Base-by-base conservation (phyloP, 225 moss, liverwort and hornwort genomes). In the Pseudoscleropodium purum region DNA sequence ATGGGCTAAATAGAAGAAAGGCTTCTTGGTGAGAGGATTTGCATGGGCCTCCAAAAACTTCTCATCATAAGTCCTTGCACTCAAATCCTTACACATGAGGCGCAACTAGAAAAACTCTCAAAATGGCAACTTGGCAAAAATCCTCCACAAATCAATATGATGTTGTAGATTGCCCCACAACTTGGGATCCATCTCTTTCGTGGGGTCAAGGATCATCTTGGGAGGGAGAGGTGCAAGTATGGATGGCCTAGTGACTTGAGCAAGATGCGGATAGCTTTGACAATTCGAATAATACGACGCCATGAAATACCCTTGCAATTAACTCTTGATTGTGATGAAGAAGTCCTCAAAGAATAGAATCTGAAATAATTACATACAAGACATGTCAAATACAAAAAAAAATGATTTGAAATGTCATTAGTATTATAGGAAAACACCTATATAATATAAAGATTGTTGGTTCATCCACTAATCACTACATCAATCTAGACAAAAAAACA, bases 201-300 rank as follows among this genome's bases (percentile, higher is more conserved):
- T 52, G 5, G 34, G 14, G 5, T 36, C 36, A 52, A 77, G 8
- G 52, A 5, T 52, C 52, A 34, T 52, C 23, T 13, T 5, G 1
- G 3, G 0, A 52, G 1, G 36, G 2, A 9, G 14, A 49, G 49
- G 49, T 49, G 75, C 5, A 75, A 33, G 20, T 33, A 49, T 33
- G 33, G 12, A 49, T 49, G 19, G 49, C 49, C 4, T 7, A 7
- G 20, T 19, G 4, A 45, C 3, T 49, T 0, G 34, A 34, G 13
- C 0, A 21, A 0, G 3, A 52, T 21, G 21, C 0, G 3, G 5
- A 31, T 76, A 7, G 12, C 5, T 51, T 34, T 0, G 3, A 34
- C 0, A 8, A 19, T 31, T 12, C 0, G 0, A 17, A 6, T 52
- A 8, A 23, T 11, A 11, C 1, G 0, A 5, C 0, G 13, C 5